Evolutionary conservation across 257 asterid species (phyloP), one percentile per base, ranked within the genome.

Genomic region (Lithospermum erythrorhizon): DNA sequence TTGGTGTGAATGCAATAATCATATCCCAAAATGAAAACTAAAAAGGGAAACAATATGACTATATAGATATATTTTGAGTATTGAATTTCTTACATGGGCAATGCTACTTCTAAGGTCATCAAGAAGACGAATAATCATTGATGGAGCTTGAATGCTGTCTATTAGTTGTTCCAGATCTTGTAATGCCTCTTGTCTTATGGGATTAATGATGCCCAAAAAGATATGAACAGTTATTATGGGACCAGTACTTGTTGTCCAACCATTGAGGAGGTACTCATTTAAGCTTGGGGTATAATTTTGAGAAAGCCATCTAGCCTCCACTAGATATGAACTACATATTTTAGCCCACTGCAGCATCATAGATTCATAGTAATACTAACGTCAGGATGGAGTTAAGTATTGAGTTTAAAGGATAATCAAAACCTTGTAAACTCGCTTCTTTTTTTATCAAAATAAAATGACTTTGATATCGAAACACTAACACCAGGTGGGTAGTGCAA

Each of bases 61-160:
- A n/a, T n/a, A n/a, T n/a, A n/a, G n/a, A n/a, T n/a, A n/a, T 25
- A 25, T 2, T 32, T 32, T 32, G 1, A 7, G 6, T 32, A 32
- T 4, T 32, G 45, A 35, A 35, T 35, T 8, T 35, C 45, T 35
- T 35, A 35, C 45, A 13, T 14, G 49, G 49, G 49, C 49, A 41
- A 13, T 41, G 49, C 49, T 41, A 41, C 49, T 82, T 35, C 73
- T 87, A 0, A 84, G 52, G 61, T 87, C 95, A 57, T 87, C 63
- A 0, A 70, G 61, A 6, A 87, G 70, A 0, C 90, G 70, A 3
- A 77, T 0, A 56, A 84, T 4, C 53, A 55, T 71, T 0, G 70
- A 45, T 1, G 87, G 49, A 16, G 53, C 70, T 5, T 75, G 75
- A 21, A 82, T 62, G 8, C 76, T 29, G 13, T 73, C 27, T 27